Evolutionary conservation across 2,329 filamentous ascomycete species (phyloP), one percentile per base, ranked within the genome.

Genomic region (Verticillium alfalfae): DNA sequence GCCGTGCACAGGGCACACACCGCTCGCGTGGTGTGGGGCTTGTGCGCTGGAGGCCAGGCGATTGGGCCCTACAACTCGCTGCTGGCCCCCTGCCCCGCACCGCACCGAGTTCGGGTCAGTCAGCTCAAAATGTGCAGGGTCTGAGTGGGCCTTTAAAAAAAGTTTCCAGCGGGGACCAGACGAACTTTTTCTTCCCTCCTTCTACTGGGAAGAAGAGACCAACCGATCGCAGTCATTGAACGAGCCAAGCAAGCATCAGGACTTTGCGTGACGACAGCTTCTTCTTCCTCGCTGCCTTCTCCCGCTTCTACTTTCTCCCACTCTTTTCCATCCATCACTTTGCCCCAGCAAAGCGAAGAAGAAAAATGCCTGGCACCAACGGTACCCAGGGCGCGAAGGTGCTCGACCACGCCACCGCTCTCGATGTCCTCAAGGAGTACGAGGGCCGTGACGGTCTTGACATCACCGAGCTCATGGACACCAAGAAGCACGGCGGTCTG

Each of bases 401-500:
- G 73, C 81, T 92, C 70, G 91, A 96, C 82, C 84, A 84, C 81
- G 81, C 83, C 73, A 89, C 83, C 73, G 95, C 94, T 66, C 79
- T 93, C 66, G 89, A 96, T 72, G 79, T 93, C 68, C 85, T 98
- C 75, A 85, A 90, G 76, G 87, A 94, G 73, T 97, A 97, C 78
- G 75, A 88, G 67, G 83, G 84, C 75, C 84, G 81, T 70, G 95
- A 99, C 86, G 95, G 95, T 63, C 89, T 99, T 70, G 87, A 92
- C 74, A 87, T 96, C 71, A 83, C 92, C 73, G 88, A 92, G 67
- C 84, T 99, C 70, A 87, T 98, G 76, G 91, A 99, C 81, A 93
- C 94, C 68, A 90, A 90, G 81, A 90, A 89, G 78, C 91, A 93
- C 73, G 95, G 95, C 65, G 95, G 95, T 71, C 84, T 99, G 72